Percentiles rank a stretch among this genome's conserved stretches.
These are phyloP conservation scores for Tylopilus intermedius DNA, from an alignment of 768 basidiomycete species.

Conservation along the genomic window DNA sequence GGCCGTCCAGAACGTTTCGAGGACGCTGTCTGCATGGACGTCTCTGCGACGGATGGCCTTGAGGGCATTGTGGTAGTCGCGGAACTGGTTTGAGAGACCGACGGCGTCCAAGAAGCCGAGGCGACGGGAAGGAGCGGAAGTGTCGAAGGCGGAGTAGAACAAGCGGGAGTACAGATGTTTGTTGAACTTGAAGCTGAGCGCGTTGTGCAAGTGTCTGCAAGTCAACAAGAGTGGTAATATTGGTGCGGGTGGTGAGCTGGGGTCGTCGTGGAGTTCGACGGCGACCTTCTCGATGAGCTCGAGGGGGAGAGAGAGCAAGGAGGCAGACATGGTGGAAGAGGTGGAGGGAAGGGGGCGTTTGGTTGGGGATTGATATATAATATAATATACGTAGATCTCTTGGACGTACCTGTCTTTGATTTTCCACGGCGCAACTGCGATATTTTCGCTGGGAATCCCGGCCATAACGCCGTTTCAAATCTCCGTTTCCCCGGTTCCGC, in stretches of 20 bases:
- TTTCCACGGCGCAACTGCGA: neutral
- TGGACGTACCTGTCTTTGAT: neutral
- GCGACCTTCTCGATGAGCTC: constrained; percentile 49
- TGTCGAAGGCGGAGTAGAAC: constrained; percentile 55
- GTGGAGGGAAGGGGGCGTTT: neutral
- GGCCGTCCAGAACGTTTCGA: constrained; percentile 39
- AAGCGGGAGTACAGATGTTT: constrained; percentile 47
- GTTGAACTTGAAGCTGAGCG: constrained; percentile 27
- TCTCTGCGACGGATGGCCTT: constrained; percentile 29
- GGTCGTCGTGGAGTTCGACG: constrained; percentile 34
- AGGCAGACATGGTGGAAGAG: constrained; percentile 16
- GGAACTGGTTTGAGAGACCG: constrained; percentile 37
- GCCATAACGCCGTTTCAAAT: neutral
- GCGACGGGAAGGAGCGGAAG: constrained; percentile 46
- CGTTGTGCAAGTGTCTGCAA: constrained; percentile 35
- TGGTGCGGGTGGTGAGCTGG: constrained; percentile 27
- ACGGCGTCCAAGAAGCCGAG: constrained; percentile 38
- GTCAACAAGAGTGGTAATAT: constrained; percentile 48
- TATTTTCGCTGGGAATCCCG: neutral
- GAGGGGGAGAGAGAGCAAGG: constrained; percentile 35
- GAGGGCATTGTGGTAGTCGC: constrained; percentile 32
- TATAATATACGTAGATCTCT: neutral
- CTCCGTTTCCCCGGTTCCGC: no score
- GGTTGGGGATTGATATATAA: neutral
- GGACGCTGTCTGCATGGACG: constrained; percentile 29